phyloP scores from a whole-genome alignment of 225 moss, liverwort and hornwort genomes.

The Straminergon stramineum region DNA sequence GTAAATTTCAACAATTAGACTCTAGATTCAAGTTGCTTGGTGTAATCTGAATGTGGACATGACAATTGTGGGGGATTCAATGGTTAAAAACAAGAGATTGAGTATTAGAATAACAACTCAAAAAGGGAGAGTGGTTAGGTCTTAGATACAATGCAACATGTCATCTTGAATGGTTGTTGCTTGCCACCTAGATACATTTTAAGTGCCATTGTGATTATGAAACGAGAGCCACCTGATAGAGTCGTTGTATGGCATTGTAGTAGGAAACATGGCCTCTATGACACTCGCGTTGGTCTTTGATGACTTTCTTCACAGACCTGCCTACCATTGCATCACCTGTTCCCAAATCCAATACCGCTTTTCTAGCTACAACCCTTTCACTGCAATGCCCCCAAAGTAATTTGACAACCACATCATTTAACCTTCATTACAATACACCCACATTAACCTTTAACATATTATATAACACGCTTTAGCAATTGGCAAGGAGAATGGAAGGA shows the following conservation, averaged over 20 bases:
- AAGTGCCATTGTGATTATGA: background rate
- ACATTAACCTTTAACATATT: background rate
- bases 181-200: background rate
- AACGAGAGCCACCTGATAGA: conserved; percentile 23
- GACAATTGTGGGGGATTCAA: too few species aligned
- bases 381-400: background rate
- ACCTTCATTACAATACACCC: too few species aligned
- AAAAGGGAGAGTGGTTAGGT: background rate
- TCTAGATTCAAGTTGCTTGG: accelerated
- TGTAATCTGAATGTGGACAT: background rate
- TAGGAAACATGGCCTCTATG: background rate
- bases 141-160: background rate
- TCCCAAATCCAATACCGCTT: conserved; percentile 26
- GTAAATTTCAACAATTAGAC: background rate
- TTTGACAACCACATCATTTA: background rate
- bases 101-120: background rate
- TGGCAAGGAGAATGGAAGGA: accelerated
- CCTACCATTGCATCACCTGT: conserved; percentile 32
- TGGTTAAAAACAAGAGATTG: too few species aligned
- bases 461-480: too few species aligned
- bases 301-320: conserved; percentile 6
- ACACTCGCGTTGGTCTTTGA: background rate
- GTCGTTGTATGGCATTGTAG: conserved; percentile 1
- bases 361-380: background rate
- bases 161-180: background rate